Base-by-base conservation (phyloP, 139 green algal genomes). In the Tetratostichococcus sp. region DNA sequence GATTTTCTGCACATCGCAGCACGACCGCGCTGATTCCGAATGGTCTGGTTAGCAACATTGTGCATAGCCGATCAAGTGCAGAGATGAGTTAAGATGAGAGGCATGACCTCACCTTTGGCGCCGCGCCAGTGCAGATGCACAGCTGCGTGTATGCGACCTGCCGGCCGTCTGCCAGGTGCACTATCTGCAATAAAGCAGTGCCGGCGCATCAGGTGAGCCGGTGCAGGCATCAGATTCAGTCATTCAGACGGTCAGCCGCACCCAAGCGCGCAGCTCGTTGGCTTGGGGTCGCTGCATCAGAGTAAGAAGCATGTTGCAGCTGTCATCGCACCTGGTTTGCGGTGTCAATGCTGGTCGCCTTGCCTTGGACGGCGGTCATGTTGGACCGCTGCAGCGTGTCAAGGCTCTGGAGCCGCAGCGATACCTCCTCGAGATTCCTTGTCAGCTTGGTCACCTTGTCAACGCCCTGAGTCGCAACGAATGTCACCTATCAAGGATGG, bases 91-190 rank as follows among this genome's bases (percentile, higher is more conserved):
- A 22, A 50, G 8, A 14, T 50, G 39, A 50, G 39, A 14, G 39
- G 8, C 39, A n/a, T n/a, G n/a, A n/a, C n/a, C 78, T 23, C 67
- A 88, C 83, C 81, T 88, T 92, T 2, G 91, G 91, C 17, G 57
- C 57, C 2, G 89, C 91, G 0, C 92, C 92, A 6, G 82, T 83
- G 59, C 75, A 85, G n/a, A 96, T 80, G 82, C 86, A 94, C 22
- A 96, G 80, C 62, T 85, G 82, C 71, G 92, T 84, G 72, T 89
- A 97, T 0, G 43, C 25, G 17, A 96, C 16, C 0, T 30, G 25
- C 4, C 58, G 35, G 2, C 80, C 83, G 22, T 65, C 70, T 1
- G 30, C 32, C 65, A 96, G 74, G 11, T 72, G 58, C 67, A 91
- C 28, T 14, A 75, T 30, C 78, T 90, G 83, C 72, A 21, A 5